Evolutionary conservation across 2,329 filamentous ascomycete genomes (phyloP), one percentile per base, ranked within the genome.

Genomic region (Daldinia sp.): DNA sequence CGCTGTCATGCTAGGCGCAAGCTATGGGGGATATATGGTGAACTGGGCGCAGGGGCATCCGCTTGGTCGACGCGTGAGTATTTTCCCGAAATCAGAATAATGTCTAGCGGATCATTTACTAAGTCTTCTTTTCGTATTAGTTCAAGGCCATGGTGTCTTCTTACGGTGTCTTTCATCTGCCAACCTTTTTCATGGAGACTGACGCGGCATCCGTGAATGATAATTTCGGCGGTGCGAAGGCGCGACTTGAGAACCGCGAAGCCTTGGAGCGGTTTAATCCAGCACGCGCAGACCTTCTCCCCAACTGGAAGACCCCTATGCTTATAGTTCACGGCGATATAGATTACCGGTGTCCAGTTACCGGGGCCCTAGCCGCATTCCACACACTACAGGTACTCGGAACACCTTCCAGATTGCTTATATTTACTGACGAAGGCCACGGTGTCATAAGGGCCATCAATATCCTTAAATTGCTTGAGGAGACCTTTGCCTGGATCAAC

Each of bases 321-420:
- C 80, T 93, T 35, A 83, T 93, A 61, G 88, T 93, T 35, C 90
- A 93, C 77, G 88, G 83, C 67, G 87, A 89, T 66, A 80, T 86
- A 41, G 90, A 93, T 73, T 92, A 89, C 69, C 82, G 90, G 5
- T 75, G 71, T 53, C 73, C 77, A 4, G 63, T 79, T 3, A 77
- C 77, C 0, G 77, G 80, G 67, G 78, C 64, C 76, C 76, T 48
- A 73, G 70, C 63, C 4, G 63, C 68, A 4, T 73, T 70, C 48
- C 68, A 67, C 35, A 60, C 65, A 10, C 58, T 72, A 17, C 63
- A 66, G 41, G 41, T 52, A 2, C 51, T 63, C 1, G 62, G 59
- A 9, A 67, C 67, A 1, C 68, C 71, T 3, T 65, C 72, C 3
- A 63, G 60, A 29, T 65, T 72, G 32, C 29, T 73, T 17, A 54